A percentile compares a stretch with the other conserved stretches of the same genome.
Conservation (phyloP, 2,329 filamentous ascomycete species). For the Cladosporium velox region DNA sequence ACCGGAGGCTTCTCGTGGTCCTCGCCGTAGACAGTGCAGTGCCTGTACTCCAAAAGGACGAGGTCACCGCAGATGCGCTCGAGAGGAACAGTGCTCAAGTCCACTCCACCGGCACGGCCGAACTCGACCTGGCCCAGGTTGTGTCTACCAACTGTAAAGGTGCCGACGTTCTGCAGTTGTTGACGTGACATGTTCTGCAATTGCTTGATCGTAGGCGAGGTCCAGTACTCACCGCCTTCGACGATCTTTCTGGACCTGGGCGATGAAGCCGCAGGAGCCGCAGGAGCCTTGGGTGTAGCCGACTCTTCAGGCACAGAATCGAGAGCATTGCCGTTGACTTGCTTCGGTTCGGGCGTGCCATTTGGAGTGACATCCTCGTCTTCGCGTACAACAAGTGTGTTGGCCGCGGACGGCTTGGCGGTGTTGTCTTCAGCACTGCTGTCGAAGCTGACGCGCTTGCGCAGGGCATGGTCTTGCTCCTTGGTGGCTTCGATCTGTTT, state of each 20-base stretch:
- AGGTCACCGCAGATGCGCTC: conserved; percentile 78
- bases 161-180: conserved; percentile 71
- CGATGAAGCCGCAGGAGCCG: conserved; percentile 38
- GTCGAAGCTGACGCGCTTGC: conserved; percentile 93
- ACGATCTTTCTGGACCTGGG: conserved; percentile 34
- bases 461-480: conserved; percentile 44
- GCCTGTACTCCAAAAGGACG: conserved; percentile 73
- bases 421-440: conserved; percentile 51
- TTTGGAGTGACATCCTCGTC: conserved; percentile 26
- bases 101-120: conserved; percentile 62
- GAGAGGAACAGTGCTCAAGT: conserved; percentile 75
- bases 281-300: conserved; percentile 9
- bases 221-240: conserved; percentile 80
- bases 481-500: conserved; percentile 25
- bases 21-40: conserved; percentile 83
- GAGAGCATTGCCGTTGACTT: conserved; percentile 14
- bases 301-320: conserved; percentile 18
- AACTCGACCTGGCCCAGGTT: conserved; percentile 83
- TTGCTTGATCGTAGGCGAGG: conserved; percentile 72
- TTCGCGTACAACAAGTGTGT: conserved; percentile 56
- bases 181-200: conserved; percentile 77
- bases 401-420: conserved; percentile 30
- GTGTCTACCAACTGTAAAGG: conserved; percentile 80
- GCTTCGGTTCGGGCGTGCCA: conserved; percentile 44
- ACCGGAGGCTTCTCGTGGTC: conserved; percentile 75